phyloP scores from a whole-genome alignment of 169 alveolate species.

The Plasmodium vivax region DNA sequence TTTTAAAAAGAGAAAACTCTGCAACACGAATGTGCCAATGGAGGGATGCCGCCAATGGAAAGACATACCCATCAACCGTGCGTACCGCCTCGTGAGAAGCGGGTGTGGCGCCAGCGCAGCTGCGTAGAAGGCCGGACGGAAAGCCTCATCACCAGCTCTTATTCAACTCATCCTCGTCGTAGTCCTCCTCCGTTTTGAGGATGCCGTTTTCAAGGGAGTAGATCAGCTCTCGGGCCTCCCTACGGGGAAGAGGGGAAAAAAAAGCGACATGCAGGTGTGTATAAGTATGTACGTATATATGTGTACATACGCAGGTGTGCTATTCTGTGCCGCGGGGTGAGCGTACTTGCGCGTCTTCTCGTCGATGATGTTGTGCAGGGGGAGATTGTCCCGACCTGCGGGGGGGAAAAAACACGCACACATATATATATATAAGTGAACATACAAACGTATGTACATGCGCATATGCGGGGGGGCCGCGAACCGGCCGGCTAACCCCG shows the following conservation, averaged over 20 bases:
- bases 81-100: not conserved
- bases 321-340: not conserved
- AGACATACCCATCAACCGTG: not conserved
- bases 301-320: not conserved
- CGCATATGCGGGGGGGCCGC: not conserved
- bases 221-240: not conserved
- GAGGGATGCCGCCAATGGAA: not conserved
- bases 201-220: not conserved
- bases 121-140: not conserved
- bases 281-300: not conserved
- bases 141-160: not conserved
- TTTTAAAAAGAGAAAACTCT: not conserved
- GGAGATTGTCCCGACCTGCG: slow-evolving; percentile 31
- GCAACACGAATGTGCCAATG: not conserved
- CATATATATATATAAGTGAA: not conserved
- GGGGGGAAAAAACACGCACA: not conserved
- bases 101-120: not conserved
- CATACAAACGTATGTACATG: not conserved
- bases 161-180: not conserved
- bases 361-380: slow-evolving; percentile 11
- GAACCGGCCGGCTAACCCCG: not conserved
- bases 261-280: not conserved
- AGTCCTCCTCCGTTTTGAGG: not conserved
- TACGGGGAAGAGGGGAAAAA: not conserved
- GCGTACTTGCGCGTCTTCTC: slow-evolving; percentile 40